phyloP scores from a whole-genome alignment of 78 protist species.

The Paratrimastix pyriformis region DNA sequence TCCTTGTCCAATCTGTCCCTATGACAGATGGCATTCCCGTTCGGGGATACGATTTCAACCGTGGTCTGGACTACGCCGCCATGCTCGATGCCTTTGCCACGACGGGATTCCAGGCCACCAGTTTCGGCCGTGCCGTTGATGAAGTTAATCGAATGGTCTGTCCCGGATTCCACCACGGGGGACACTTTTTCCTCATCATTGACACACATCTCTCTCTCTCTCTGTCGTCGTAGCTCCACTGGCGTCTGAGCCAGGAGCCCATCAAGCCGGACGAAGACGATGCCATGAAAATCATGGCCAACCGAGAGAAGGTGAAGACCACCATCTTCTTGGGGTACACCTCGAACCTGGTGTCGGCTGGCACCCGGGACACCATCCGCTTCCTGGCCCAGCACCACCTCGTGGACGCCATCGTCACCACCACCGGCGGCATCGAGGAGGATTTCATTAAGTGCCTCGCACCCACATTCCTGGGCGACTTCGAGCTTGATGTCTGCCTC shows the following conservation, averaged over 20 bases:
- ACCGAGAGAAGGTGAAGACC: conserved; percentile 16
- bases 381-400: conserved; percentile 66
- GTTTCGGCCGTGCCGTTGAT: conserved; percentile 74
- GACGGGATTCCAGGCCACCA: conserved; percentile 84
- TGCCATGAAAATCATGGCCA: neutral
- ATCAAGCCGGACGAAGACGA: conserved; percentile 32
- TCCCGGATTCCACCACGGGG: neutral
- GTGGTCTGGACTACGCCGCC: conserved; percentile 39
- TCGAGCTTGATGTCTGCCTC: conserved; percentile 48
- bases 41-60: conserved; percentile 59
- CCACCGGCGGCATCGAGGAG: conserved; percentile 99
- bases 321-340: conserved; percentile 91
- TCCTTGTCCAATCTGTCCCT: neutral
- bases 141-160: conserved; percentile 75
- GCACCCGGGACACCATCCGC: conserved; percentile 81
- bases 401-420: conserved; percentile 81
- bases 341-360: conserved; percentile 87
- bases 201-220: neutral
- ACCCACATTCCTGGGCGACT: conserved; percentile 85
- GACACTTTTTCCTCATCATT: neutral
- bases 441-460: conserved; percentile 96
- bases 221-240: neutral
- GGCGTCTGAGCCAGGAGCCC: conserved; percentile 46
- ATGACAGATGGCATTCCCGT: neutral
- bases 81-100: conserved; percentile 48